Evolutionary conservation across 208 protist genomes (phyloP).

Genomic region (Acanthamoeba divionensis): DNA sequence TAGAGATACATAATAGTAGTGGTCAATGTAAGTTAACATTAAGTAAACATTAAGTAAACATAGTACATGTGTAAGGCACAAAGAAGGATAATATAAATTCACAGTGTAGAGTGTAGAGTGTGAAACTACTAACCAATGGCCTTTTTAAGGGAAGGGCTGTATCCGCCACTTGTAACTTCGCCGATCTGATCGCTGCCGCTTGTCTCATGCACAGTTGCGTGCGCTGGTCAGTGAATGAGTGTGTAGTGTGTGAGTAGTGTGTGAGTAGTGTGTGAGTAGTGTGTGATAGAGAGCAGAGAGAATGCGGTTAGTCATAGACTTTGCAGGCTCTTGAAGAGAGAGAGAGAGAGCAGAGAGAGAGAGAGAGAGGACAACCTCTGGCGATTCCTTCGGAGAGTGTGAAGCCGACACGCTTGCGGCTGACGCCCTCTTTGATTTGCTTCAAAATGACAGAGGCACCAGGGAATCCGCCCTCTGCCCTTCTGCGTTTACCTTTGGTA

Average conservation of each 20-base stretch:
- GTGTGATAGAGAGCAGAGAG: no score
- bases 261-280: neutral
- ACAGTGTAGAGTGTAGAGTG: neutral
- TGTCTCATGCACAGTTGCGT: constrained; percentile 15
- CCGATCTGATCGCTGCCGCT: neutral
- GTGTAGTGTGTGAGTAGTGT: neutral
- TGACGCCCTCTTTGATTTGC: constrained; percentile 80
- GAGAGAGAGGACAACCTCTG: constrained; percentile 64
- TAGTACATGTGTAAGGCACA: neutral
- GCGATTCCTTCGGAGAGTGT: constrained; percentile 88
- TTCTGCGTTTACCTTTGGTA: constrained; percentile 85
- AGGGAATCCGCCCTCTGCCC: constrained; percentile 90
- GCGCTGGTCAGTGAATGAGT: neutral
- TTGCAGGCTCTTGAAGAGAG: no score
- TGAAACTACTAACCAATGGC: neutral
- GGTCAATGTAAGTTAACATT: neutral
- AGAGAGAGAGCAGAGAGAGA: neutral
- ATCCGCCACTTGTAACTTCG: constrained; percentile 30
- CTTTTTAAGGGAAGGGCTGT: constrained; percentile 31
- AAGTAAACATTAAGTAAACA: neutral
- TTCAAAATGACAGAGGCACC: constrained; percentile 86
- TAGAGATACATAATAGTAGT: neutral
- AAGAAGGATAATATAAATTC: neutral
- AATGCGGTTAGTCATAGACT: no score
- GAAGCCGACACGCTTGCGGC: constrained; percentile 88